phyloP scores from a whole-genome alignment of 176 grass and related monocot genomes.

The Rhipidocladum racemiflorum region DNA sequence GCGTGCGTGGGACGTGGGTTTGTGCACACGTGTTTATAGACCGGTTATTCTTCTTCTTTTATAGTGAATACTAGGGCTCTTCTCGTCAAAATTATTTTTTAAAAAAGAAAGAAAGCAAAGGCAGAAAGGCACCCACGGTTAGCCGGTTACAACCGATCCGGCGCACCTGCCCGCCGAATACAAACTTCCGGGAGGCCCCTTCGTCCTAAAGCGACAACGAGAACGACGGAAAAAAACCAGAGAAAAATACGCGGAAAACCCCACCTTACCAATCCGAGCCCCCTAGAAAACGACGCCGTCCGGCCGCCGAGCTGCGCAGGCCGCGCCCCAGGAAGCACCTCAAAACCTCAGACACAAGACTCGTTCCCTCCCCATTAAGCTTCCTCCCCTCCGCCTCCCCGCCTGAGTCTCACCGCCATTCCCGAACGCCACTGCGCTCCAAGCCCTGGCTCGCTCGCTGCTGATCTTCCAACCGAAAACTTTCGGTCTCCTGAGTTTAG shows the following conservation, averaged over 20 bases:
- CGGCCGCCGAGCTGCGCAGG: background rate
- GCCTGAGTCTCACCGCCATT: conserved; percentile 15
- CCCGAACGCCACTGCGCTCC: background rate
- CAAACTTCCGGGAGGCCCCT: conserved; percentile 36
- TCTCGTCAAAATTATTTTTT: too few relatives aligned
- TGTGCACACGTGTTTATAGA: too few relatives aligned
- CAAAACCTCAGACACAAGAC: conserved; percentile 44
- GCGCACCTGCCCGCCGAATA: conserved; percentile 10
- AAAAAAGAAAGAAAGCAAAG: too few relatives aligned
- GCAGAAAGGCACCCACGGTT: too few relatives aligned
- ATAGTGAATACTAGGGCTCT: too few relatives aligned
- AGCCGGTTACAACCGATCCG: background rate
- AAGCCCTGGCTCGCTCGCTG: background rate
- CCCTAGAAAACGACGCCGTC: conserved; percentile 43
- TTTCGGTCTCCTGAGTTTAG: background rate
- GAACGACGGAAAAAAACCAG: conserved; percentile 17
- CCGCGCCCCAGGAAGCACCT: conserved; percentile 31
- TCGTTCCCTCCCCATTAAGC: conserved; percentile 20
- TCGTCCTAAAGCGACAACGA: conserved; percentile 6
- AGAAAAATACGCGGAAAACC: background rate
- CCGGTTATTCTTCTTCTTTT: too few relatives aligned
- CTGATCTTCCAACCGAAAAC: background rate
- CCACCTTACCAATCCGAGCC: conserved; percentile 7
- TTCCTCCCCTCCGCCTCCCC: background rate
- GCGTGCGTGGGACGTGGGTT: too few relatives aligned